Evolutionary conservation across 225 moss, liverwort and hornwort genomes (phyloP).

Genomic region (Marchantia polymorpha): DNA sequence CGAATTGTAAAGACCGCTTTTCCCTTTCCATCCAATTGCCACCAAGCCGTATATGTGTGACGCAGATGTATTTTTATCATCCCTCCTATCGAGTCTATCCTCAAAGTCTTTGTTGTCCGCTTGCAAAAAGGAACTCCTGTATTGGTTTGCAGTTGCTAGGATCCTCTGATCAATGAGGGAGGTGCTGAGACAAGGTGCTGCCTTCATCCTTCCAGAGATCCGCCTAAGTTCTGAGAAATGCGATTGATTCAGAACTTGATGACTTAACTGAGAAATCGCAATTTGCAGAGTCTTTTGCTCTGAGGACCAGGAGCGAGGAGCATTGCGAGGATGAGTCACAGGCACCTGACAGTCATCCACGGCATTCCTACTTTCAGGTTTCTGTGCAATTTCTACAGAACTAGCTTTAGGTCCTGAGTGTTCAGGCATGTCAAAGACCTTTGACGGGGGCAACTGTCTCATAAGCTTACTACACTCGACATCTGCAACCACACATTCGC

Average conservation of each 20-base stretch:
- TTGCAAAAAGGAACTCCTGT: not conserved
- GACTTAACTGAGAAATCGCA: slow-evolving; percentile 67
- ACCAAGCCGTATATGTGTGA: slow-evolving; percentile 58
- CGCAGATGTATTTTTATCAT: slow-evolving; percentile 41
- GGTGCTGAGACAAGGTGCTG: slow-evolving; percentile 53
- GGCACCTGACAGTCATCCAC: not conserved
- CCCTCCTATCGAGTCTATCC: slow-evolving; percentile 32
- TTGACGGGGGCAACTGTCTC: not conserved
- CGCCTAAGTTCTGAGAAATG: slow-evolving; percentile 62
- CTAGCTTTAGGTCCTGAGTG: not conserved
- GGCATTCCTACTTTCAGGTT: not conserved
- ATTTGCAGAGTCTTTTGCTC: slow-evolving; percentile 58
- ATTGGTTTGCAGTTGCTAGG: not conserved
- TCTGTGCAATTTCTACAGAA: not conserved
- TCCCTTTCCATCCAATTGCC: slow-evolving; percentile 67
- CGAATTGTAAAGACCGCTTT: slow-evolving; percentile 59
- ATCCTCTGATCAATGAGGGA: slow-evolving; percentile 10
- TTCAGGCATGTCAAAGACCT: not conserved
- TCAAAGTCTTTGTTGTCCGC: not conserved
- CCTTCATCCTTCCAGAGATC: slow-evolving; percentile 59
- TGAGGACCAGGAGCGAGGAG: slow-evolving; percentile 41
- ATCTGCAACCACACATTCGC: not conserved
- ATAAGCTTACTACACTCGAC: not conserved
- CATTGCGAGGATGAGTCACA: slow-evolving; percentile 6
- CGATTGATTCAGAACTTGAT: slow-evolving; percentile 60